Evolutionary conservation across 495 filamentous ascomycete species (phyloP).

Genomic region (Trichoderma orchidacearum): DNA sequence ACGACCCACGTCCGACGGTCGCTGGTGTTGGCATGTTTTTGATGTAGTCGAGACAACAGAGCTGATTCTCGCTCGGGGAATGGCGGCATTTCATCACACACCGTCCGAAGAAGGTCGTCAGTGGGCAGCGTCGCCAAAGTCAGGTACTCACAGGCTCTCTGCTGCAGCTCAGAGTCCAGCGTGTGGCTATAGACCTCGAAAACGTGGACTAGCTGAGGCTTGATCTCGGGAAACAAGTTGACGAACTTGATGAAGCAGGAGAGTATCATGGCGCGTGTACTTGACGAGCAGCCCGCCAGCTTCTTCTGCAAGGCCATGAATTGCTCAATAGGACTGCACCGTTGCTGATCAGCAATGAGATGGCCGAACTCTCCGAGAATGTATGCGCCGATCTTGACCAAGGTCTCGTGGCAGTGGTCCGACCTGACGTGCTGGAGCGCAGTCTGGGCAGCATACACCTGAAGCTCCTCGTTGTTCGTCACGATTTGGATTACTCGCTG

Average conservation of each 20-base stretch:
- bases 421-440: conserved; percentile 80
- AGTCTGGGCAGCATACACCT: conserved; percentile 90
- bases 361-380: conserved; percentile 95
- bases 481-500: conserved; percentile 98
- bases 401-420: conserved; percentile 87
- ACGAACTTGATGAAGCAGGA: conserved; percentile 96
- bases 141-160: conserved; percentile 92
- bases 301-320: conserved; percentile 87
- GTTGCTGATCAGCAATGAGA: conserved; percentile 85
- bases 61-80: conserved; percentile 93
- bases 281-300: conserved; percentile 76
- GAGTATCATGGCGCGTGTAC: conserved; percentile 83
- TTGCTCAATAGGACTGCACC: conserved; percentile 95
- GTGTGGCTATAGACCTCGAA: conserved; percentile 91
- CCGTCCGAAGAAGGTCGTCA: conserved; percentile 86
- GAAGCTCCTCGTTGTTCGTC: conserved; percentile 96
- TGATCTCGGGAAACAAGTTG: conserved; percentile 97
- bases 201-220: conserved; percentile 79
- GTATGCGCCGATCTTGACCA: conserved; percentile 96
- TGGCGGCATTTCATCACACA: conserved; percentile 98
- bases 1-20: conserved; percentile 96
- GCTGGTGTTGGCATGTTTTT: conserved; percentile 78
- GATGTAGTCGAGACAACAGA: conserved; percentile 79
- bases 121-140: conserved; percentile 71
- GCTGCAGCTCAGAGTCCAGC: conserved; percentile 88